Percentiles rank a stretch among this genome's conserved stretches.
Conservation (phyloP, 2,329 filamentous ascomycete genomes). For the Metarhizium guizhouense region DNA sequence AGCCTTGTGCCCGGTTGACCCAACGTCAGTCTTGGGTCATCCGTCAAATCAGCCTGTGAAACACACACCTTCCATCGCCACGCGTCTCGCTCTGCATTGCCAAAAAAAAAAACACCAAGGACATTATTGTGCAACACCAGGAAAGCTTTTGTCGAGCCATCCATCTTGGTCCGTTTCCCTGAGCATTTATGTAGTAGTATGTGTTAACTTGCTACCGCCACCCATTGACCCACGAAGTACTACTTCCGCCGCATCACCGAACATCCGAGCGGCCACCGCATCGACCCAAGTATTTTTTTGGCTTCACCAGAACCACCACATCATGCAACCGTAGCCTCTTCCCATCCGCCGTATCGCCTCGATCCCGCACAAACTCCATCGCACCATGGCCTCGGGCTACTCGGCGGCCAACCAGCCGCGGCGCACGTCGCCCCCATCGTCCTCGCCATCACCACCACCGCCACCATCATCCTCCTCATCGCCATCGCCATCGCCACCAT, state of each 20-base stretch:
- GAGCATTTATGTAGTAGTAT: too few species aligned
- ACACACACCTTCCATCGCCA: too few species aligned
- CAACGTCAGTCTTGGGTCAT: too few species aligned
- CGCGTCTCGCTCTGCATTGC: too few species aligned
- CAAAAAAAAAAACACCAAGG: too few species aligned
- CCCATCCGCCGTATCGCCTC: neutral
- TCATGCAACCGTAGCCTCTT: neutral
- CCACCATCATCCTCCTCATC: neutral
- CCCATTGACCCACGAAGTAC: neutral
- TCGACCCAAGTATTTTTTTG: too few species aligned
- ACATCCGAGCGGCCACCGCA: neutral
- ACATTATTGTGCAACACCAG: too few species aligned
- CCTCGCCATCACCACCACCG: neutral
- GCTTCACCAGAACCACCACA: neutral
- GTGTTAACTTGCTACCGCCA: neutral
- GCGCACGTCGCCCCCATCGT: neutral
- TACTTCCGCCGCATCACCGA: neutral
- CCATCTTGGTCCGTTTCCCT: too few species aligned
- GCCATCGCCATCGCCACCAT: constrained; percentile 1
- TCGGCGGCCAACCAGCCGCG: neutral
- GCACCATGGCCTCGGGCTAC: neutral
- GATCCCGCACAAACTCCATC: neutral
- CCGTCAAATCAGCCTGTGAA: too few species aligned
- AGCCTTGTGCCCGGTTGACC: too few species aligned
- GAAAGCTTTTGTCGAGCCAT: too few species aligned